A percentile compares a stretch with the other conserved stretches of the same genome.
phyloP scores from a whole-genome alignment of 2,329 filamentous ascomycete genomes.

The Stagonosporopsis rhizophila region DNA sequence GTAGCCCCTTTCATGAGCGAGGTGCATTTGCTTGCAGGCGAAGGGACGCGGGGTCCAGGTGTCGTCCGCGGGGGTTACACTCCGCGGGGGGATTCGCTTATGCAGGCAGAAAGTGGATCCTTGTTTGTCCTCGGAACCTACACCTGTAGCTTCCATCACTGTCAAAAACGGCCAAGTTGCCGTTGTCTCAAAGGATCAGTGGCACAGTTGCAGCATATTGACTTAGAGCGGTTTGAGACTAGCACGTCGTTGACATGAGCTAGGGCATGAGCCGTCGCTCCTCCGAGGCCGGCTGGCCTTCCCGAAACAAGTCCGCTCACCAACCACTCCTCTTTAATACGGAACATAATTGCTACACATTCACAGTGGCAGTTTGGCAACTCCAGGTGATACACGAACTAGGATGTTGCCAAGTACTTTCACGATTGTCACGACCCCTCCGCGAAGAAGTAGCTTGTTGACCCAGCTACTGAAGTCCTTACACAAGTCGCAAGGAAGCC shows the following conservation, averaged over 20 bases:
- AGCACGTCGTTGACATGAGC: background rate
- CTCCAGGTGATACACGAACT: background rate
- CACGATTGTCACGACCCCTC: background rate
- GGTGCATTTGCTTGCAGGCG: slow-evolving; percentile 7
- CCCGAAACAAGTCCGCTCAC: too few species aligned
- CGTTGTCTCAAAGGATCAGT: background rate
- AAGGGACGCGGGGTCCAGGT: slow-evolving; percentile 3
- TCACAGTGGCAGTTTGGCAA: too few species aligned
- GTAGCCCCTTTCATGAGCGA: background rate
- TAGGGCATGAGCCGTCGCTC: background rate
- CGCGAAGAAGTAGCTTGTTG: too few species aligned
- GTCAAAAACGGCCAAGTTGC: background rate
- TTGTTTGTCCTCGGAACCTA: background rate
- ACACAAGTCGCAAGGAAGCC: too few species aligned
- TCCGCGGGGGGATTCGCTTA: slow-evolving; percentile 6
- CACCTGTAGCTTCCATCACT: background rate
- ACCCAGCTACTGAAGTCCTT: too few species aligned
- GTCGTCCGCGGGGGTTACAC: slow-evolving; percentile 6
- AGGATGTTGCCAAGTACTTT: background rate
- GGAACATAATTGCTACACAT: too few species aligned
- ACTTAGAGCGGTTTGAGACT: background rate
- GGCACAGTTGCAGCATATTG: slow-evolving; percentile 1
- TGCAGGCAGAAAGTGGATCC: background rate
- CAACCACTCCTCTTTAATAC: background rate
- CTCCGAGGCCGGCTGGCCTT: too few species aligned